phyloP scores from a whole-genome alignment of 352 stramenopile genomes.

The Phytophthora tubulina region DNA sequence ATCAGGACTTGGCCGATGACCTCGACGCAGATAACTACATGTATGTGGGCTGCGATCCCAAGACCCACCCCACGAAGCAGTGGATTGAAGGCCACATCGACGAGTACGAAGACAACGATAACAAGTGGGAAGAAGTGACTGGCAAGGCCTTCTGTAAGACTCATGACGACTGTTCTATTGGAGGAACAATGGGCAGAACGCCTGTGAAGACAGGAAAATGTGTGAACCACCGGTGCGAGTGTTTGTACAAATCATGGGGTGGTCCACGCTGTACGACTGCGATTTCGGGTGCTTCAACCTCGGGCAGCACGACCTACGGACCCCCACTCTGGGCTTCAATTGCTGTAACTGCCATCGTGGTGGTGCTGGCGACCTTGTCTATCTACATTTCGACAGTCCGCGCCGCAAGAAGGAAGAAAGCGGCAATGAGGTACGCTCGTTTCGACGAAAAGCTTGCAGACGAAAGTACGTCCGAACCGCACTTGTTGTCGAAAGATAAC shows the following conservation, averaged over 20 bases:
- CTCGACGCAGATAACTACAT: conserved; percentile 58
- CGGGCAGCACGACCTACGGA: conserved; percentile 20
- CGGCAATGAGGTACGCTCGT: conserved; percentile 10
- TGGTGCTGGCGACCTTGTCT: conserved; percentile 5
- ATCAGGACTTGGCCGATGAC: conserved; percentile 68
- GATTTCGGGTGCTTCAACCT: conserved; percentile 16
- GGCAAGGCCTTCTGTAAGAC: conserved; percentile 53
- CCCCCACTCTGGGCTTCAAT: conserved; percentile 27
- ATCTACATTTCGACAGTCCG: conserved; percentile 28
- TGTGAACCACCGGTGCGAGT: conserved; percentile 56
- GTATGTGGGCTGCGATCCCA: conserved; percentile 59
- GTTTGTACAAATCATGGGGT: conserved; percentile 57
- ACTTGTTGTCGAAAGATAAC: conserved; percentile 20
- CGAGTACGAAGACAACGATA: conserved; percentile 65
- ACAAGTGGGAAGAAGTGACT: conserved; percentile 49
- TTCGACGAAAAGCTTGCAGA: conserved; percentile 15
- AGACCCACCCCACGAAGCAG: conserved; percentile 57
- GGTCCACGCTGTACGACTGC: conserved; percentile 33
- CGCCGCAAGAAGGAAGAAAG: conserved; percentile 21
- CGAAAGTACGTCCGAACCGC: conserved; percentile 10
- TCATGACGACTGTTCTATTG: conserved; percentile 65
- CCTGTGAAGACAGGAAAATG: conserved; percentile 52
- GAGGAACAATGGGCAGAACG: conserved; percentile 28
- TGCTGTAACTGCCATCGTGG: conserved; percentile 11
- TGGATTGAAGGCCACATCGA: conserved; percentile 71